Evolutionary conservation across 768 basidiomycete species (phyloP), one percentile per base, ranked within the genome.

Genomic region (Mycena floridula): DNA sequence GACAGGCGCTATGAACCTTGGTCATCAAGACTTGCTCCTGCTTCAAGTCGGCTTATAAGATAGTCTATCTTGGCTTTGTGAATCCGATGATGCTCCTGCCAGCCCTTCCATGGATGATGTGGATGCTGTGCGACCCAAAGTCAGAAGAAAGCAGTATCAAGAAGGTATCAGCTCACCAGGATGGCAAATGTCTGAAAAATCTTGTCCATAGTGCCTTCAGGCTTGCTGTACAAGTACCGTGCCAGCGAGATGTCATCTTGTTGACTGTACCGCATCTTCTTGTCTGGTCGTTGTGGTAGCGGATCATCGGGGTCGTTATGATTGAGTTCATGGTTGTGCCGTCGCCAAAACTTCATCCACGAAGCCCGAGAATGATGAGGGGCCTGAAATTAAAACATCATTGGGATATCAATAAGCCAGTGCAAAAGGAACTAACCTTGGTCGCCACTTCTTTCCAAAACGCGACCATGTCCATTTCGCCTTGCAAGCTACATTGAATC

Each of bases 31-130:
- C 54, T 59, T 57, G 85, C 79, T 11, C 86, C 87, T 24, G 70
- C 69, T 9, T 57, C 56, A 16, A 91, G 59, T 51, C 74, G 70
- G 47, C 79, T 68, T 35, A 88, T 83, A 30, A 87, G 73, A 62
- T 89, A 81, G 54, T 90, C 89, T 49, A 91, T 89, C 57, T 87
- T 89, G 11, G 79, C 72, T 57, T 90, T 91, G 59, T 91, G 89
- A 54, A 90, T 89, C 35, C 89, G 77, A 59, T 90, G 83, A 58
- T 91, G 89, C 55, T 92, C 89, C 60, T 92, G 89, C 89, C 89
- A 92, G 12, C 89, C 89, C 59, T 92, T 92, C 89, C 89, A 92
- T 3, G 89, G 89, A 66, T 92, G 89, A 58, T 90, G 86, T 2
- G 88, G 79, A 60, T 90, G 74, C 89, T 92, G 54, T 15, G 24